A percentile compares a stretch with the other conserved stretches of the same genome.
These are phyloP conservation scores for Lotmaria passim DNA, from an alignment of 208 protist genomes.

Conservation along the genomic window DNA sequence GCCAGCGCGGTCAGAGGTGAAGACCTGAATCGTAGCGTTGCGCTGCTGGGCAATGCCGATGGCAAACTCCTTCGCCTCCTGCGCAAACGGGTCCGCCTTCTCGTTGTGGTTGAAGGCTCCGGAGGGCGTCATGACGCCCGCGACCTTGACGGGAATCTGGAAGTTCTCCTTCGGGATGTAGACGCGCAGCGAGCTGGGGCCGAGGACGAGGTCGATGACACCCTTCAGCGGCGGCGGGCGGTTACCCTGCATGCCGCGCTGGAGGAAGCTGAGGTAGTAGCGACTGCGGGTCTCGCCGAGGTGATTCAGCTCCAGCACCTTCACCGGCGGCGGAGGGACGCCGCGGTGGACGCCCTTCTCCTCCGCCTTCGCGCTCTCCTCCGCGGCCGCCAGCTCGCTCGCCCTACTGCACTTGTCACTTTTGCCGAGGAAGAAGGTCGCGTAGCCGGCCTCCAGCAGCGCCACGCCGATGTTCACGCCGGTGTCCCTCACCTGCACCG, in stretches of 20 bases:
- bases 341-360: slow-evolving; percentile 60
- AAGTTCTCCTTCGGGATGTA: slow-evolving; percentile 90
- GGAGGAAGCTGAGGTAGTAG: slow-evolving; percentile 91
- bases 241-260: slow-evolving; percentile 87
- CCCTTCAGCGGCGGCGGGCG: slow-evolving; percentile 74
- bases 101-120: slow-evolving; percentile 41
- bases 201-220: slow-evolving; percentile 84
- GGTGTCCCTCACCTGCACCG: slow-evolving; percentile 60
- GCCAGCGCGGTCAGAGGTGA: slow-evolving; percentile 78
- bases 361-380: slow-evolving; percentile 54
- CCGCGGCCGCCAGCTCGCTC: slow-evolving; percentile 60
- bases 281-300: slow-evolving; percentile 77
- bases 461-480: slow-evolving; percentile 74
- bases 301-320: slow-evolving; percentile 81
- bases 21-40: slow-evolving; percentile 86
- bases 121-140: slow-evolving; percentile 81
- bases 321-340: slow-evolving; percentile 42
- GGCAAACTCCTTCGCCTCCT: slow-evolving; percentile 79
- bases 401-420: slow-evolving; percentile 77
- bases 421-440: slow-evolving; percentile 79
- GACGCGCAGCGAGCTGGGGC: slow-evolving; percentile 82
- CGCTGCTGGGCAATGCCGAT: slow-evolving; percentile 75
- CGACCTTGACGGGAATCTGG: slow-evolving; percentile 86
- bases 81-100: slow-evolving; percentile 67
- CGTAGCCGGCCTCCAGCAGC: slow-evolving; percentile 81